Percentiles rank a stretch among this genome's conserved stretches.
These are phyloP conservation scores for Piper betle DNA, from an alignment of 164 flowering plant genomes.

Conservation along the genomic window DNA sequence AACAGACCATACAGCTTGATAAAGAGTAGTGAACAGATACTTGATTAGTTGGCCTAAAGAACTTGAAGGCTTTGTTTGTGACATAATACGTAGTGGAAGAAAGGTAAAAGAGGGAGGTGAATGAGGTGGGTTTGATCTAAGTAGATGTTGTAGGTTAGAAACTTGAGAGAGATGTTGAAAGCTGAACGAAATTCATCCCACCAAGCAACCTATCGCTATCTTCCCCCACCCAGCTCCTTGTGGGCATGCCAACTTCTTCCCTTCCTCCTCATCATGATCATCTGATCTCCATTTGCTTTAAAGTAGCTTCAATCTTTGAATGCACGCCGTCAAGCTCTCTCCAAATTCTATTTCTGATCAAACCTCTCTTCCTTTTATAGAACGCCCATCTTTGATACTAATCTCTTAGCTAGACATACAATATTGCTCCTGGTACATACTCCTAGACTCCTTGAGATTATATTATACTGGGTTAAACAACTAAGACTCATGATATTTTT, in stretches of 20 bases:
- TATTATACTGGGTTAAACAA: no score
- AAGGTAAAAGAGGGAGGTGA: background rate
- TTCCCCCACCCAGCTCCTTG: conserved; percentile 1
- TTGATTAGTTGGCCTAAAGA: no score
- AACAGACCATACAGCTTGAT: no score
- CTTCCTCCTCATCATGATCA: background rate
- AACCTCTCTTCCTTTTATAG: background rate
- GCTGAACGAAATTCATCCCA: conserved; percentile 5
- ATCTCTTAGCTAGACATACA: no score
- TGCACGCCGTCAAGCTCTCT: background rate
- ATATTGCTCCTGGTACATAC: no score
- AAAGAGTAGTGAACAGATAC: no score
- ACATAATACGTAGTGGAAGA: no score
- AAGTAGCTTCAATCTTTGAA: background rate
- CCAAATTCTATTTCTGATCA: background rate
- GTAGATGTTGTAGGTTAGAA: conserved; percentile 10
- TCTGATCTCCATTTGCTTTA: background rate
- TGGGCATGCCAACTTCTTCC: background rate
- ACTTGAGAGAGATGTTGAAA: conserved; percentile 5
- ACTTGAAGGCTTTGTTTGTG: no score
- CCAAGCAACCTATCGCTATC: conserved; percentile 7
- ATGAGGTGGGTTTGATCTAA: conserved; percentile 4
- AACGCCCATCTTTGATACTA: no score
- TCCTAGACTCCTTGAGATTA: no score
- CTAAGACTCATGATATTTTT: no score